A percentile compares a stretch with the other conserved stretches of the same genome.
Evolutionary conservation across 1,284 basidiomycete species (phyloP).

Genomic region (Anthracocystis setariae): DNA sequence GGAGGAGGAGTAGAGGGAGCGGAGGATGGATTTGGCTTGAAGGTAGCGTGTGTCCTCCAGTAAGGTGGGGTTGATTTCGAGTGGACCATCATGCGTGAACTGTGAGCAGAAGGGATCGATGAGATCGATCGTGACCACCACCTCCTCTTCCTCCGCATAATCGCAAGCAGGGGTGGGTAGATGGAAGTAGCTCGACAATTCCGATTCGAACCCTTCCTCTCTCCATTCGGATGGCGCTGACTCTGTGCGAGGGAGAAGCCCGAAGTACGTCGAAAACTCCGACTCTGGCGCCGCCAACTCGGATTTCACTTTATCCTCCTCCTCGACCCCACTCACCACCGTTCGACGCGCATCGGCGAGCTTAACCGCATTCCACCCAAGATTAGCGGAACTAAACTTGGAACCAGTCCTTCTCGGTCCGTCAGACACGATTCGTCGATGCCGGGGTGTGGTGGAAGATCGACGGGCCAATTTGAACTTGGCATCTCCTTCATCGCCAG

Average conservation of each 20-base stretch:
- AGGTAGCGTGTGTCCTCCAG: no score
- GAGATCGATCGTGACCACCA: constrained; percentile 22
- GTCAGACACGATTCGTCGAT: no score
- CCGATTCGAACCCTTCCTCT: constrained; percentile 1
- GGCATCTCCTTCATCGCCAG: constrained; percentile 29
- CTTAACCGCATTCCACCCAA: constrained; percentile 7
- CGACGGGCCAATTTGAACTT: constrained; percentile 23
- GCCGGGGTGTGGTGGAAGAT: not conserved
- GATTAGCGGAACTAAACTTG: constrained; percentile 9
- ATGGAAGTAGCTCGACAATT: constrained; percentile 18
- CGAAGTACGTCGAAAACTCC: no score
- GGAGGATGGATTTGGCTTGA: constrained; percentile 22
- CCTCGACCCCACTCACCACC: no score
- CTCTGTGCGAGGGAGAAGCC: no score
- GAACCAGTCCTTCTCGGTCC: constrained; percentile 12
- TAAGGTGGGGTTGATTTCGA: no score
- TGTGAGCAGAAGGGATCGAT: constrained; percentile 33
- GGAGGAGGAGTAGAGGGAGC: constrained; percentile 15
- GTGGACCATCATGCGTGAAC: no score
- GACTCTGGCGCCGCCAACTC: not conserved
- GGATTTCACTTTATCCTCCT: no score
- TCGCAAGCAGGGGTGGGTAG: not conserved
- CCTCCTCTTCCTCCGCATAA: not conserved
- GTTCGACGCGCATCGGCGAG: constrained; percentile 1
- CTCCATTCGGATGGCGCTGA: no score